Base-by-base conservation (phyloP, 2,329 filamentous ascomycete species). In the Ceratocystis colombiana region DNA sequence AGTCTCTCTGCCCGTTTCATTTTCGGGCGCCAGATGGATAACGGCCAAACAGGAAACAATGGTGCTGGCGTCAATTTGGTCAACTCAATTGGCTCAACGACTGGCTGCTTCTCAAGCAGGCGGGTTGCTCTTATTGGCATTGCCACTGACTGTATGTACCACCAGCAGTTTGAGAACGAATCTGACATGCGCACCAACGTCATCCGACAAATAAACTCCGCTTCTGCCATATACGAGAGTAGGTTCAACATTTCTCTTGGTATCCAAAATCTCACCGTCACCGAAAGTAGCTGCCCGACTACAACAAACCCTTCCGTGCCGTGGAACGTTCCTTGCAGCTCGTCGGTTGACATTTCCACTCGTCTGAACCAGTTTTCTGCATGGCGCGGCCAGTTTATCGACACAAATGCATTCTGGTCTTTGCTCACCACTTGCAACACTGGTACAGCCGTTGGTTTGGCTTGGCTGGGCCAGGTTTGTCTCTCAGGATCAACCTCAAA, bases 191-290 rank as follows among this genome's bases (percentile, higher is more conserved):
- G 86, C 66, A 75, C 82, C 69, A 94, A 94, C 73, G 82, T 99
- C 69, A 91, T 99, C 71, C 80, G 79, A 64, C 81, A 90, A 73
- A 88, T 99, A 74, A 96, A 96, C 76, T 80, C 85, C 57, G 94
- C 94, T 0, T 96, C 93, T 1, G 84, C 86, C 69, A 77, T 96
- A 8, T 99, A 94, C 73, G 94, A 99, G 75, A 84, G 81, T 71
- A 89, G 89, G 6, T 97, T 99, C 78, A 96, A 96, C 75, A 93
- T 99, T 71, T 93, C 92, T 0, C 84, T 99, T 45, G 94, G 91
- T 55, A 84, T 99, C 68, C 85, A 87, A 70, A 96, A 96, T 72
- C 76, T 99, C 64, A 88, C 90, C 37, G 84, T 96, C 68, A 89
- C 84, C 66, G 84, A 89, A 57, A 76, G 81, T 3, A 78, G 79